A percentile compares a stretch with the other conserved stretches of the same genome.
Evolutionary conservation across 306 rosid species (phyloP).

Genomic region (Parietaria judaica): DNA sequence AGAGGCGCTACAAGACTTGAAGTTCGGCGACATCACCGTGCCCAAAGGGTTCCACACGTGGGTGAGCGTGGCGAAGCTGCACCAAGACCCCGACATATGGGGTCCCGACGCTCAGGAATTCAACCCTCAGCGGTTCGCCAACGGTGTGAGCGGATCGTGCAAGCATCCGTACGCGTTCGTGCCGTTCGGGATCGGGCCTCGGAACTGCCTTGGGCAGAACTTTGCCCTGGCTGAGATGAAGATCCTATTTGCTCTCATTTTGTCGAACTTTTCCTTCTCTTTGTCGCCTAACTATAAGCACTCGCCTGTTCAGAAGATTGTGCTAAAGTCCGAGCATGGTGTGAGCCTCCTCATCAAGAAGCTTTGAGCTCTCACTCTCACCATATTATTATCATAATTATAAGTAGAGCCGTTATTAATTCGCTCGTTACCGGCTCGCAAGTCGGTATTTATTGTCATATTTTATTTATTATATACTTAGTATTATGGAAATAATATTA

Average conservation of each 20-base stretch:
- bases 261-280: constrained; percentile 32
- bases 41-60: constrained; percentile 48
- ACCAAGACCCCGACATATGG: constrained; percentile 41
- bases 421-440: no score
- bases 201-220: constrained; percentile 26
- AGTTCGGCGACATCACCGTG: constrained; percentile 29
- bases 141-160: constrained; percentile 46
- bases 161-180: constrained; percentile 40
- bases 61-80: constrained; percentile 33
- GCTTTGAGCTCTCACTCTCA: constrained; percentile 6
- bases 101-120: constrained; percentile 46
- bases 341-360: constrained; percentile 27
- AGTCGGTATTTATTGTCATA: no score
- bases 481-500: no score
- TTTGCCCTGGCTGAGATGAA: constrained; percentile 12
- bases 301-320: constrained; percentile 18
- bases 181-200: constrained; percentile 51
- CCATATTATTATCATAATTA: no score
- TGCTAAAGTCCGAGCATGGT: constrained; percentile 33
- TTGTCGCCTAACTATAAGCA: constrained; percentile 34
- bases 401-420: no score
- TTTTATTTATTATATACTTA: no score
- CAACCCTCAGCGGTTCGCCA: constrained; percentile 52
- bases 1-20: constrained; percentile 30
- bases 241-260: constrained; percentile 18